Evolutionary conservation across 2,329 filamentous ascomycete species (phyloP).

Genomic region (Grosmannia serpens): DNA sequence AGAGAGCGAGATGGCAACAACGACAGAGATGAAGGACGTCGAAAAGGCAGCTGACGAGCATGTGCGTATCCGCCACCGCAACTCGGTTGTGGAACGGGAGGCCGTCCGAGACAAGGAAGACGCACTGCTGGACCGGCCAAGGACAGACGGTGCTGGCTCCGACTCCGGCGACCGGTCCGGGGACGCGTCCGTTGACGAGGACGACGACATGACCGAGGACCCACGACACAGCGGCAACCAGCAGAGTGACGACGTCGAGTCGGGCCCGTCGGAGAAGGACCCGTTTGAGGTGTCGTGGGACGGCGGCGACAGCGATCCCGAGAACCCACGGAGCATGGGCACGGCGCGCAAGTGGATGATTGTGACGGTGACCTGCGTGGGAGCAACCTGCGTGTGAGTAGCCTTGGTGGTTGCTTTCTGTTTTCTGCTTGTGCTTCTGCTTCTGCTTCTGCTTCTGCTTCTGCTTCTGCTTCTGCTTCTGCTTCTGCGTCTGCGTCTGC

Average conservation of each 20-base stretch:
- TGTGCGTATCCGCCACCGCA: background rate
- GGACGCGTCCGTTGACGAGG: background rate
- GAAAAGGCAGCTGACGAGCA: background rate
- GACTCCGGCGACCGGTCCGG: background rate
- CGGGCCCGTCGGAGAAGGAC: slow-evolving; percentile 20
- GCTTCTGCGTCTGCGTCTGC: too few relatives aligned
- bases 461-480: background rate
- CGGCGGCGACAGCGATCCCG: slow-evolving; percentile 55
- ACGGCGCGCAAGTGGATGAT: slow-evolving; percentile 66
- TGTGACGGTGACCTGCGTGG: slow-evolving; percentile 59
- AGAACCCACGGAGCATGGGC: slow-evolving; percentile 60
- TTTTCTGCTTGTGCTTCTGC: background rate
- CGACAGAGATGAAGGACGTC: background rate
- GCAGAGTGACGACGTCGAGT: background rate
- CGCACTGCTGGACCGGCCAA: background rate
- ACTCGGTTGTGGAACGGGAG: background rate
- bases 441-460: too few relatives aligned
- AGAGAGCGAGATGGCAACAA: background rate
- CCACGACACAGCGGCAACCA: background rate
- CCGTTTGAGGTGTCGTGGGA: slow-evolving; percentile 66
- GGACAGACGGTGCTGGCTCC: background rate
- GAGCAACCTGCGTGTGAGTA: slow-evolving; percentile 77
- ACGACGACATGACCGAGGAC: background rate
- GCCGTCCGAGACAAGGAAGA: background rate
- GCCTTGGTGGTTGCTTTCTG: background rate